Percentiles rank a stretch among this genome's conserved stretches.
Conservation (phyloP, 495 filamentous ascomycete genomes). For the Daldinia concentrica region DNA sequence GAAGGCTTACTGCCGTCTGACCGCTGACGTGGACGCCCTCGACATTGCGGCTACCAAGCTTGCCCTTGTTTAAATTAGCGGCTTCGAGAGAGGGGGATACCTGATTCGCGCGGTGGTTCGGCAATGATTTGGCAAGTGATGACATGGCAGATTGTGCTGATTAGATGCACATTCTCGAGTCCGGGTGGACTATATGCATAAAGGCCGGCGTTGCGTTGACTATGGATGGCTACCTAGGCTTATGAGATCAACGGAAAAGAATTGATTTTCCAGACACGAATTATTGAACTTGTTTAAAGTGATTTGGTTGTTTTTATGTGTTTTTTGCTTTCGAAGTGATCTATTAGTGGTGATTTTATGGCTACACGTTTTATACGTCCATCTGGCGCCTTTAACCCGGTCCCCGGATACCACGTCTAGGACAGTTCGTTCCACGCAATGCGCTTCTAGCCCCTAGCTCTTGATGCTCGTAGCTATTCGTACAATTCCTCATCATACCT, state of each 20-base stretch:
- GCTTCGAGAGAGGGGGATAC: slow-evolving; percentile 19
- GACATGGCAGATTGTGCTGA: slow-evolving; percentile 20
- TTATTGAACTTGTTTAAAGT: slow-evolving; percentile 8
- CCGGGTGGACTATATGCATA: slow-evolving; percentile 45
- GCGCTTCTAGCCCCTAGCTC: neutral
- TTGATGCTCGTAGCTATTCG: slow-evolving; percentile 12
- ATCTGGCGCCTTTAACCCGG: neutral
- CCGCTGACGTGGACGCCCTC: slow-evolving; percentile 95
- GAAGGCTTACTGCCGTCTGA: slow-evolving; percentile 97
- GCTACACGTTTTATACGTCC: neutral
- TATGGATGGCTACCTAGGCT: slow-evolving; percentile 41
- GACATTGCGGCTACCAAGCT: slow-evolving; percentile 99
- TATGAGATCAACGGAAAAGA: slow-evolving; percentile 47
- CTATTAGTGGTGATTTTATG: slow-evolving; percentile 19
- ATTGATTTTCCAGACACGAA: slow-evolving; percentile 40
- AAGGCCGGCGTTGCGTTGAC: slow-evolving; percentile 48
- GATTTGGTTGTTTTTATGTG: slow-evolving; percentile 13
- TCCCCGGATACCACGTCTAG: neutral
- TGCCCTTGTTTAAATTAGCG: slow-evolving; percentile 81
- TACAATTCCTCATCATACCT: slow-evolving; percentile 5
- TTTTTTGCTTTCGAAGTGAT: slow-evolving; percentile 1
- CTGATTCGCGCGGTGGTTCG: slow-evolving; percentile 34
- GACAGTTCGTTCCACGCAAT: neutral
- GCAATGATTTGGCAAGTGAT: slow-evolving; percentile 28
- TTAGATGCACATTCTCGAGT: slow-evolving; percentile 43